Base-by-base conservation (phyloP, 2,329 filamentous ascomycete species). In the Graphium sp. region DNA sequence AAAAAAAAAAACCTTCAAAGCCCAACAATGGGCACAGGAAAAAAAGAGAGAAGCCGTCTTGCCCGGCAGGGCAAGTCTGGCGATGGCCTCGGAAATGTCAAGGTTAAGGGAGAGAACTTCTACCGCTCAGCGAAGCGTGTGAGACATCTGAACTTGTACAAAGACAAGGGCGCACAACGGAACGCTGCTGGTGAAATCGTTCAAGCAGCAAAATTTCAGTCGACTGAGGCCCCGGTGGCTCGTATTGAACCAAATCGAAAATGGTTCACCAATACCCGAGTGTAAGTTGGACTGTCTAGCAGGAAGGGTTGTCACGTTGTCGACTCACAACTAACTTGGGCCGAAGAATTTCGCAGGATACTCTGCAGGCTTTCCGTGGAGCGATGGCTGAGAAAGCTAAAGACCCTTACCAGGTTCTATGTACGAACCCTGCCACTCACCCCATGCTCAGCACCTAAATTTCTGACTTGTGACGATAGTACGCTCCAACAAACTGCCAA, bases 21-120 rank as follows among this genome's bases (percentile, higher is more conserved):
- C 24, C 33, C 35, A 38, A 46, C 39, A 33, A 93, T 93, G 84
- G 84, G 84, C 56, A 78, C 74, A 44, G 76, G 72, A 45, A 95
- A 95, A 66, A 94, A 94, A 56, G 87, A 95, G 58, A 74, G 73
- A 38, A 68, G 61, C 51, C 75, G 87, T 57, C 78, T 79, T 51
- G 67, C 66, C 60, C 79, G 84, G 52, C 74, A 94, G 66, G 83
- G 82, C 41, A 87, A 85, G 59, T 69, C 68, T 28, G 69, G 70
- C 40, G 78, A 89, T 71, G 83, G 83, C 50, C 83, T 93, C 71
- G 74, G 59, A 44, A 95, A 95, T 58, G 81, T 95, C 47, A 82
- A 76, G 45, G 65, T 74, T 43, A 98, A 98, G 60, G 89, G 89
- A 57, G 87, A 95, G 65, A 95, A 95, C 62, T 98, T 95, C 60